Evolutionary conservation across 2,329 filamentous ascomycete genomes (phyloP).

Genomic region (Pezicula rhizophila): DNA sequence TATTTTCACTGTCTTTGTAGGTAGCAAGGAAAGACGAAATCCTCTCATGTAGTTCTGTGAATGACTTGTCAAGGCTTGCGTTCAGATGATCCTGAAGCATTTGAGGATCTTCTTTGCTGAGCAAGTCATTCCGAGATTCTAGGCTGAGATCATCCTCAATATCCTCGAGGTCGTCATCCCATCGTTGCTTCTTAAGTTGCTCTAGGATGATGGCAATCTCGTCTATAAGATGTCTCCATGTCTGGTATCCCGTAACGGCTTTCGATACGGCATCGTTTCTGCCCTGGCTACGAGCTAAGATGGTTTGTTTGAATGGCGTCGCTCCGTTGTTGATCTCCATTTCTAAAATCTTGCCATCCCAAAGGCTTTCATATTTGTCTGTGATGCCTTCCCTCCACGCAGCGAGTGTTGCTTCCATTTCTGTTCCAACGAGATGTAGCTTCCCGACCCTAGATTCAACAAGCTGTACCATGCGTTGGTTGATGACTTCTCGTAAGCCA

Average conservation of each 20-base stretch:
- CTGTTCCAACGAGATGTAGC: constrained; percentile 58
- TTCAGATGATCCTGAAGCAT: constrained; percentile 55
- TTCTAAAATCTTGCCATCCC: constrained; percentile 59
- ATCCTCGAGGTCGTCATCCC: constrained; percentile 67
- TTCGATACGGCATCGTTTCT: constrained; percentile 60
- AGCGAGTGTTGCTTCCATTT: constrained; percentile 55
- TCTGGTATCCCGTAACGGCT: constrained; percentile 58
- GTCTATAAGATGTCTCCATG: constrained; percentile 70
- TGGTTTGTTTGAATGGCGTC: constrained; percentile 59
- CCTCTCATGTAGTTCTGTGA: constrained; percentile 51
- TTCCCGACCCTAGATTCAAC: constrained; percentile 57
- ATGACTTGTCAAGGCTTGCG: constrained; percentile 48
- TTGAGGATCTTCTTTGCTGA: constrained; percentile 68
- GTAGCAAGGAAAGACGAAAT: constrained; percentile 45
- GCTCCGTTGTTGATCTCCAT: constrained; percentile 62
- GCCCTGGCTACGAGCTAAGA: constrained; percentile 67
- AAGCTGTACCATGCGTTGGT: constrained; percentile 58
- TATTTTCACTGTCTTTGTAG: constrained; percentile 38
- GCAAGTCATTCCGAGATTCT: constrained; percentile 56
- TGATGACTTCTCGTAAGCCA: constrained; percentile 62
- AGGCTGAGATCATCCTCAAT: constrained; percentile 69
- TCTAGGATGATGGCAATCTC: constrained; percentile 58
- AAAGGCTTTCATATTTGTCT: constrained; percentile 51
- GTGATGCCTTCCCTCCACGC: constrained; percentile 52
- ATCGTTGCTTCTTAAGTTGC: constrained; percentile 59